A percentile compares a stretch with the other conserved stretches of the same genome.
Conservation (phyloP, 768 basidiomycete genomes). For the Naematelia encephala region DNA sequence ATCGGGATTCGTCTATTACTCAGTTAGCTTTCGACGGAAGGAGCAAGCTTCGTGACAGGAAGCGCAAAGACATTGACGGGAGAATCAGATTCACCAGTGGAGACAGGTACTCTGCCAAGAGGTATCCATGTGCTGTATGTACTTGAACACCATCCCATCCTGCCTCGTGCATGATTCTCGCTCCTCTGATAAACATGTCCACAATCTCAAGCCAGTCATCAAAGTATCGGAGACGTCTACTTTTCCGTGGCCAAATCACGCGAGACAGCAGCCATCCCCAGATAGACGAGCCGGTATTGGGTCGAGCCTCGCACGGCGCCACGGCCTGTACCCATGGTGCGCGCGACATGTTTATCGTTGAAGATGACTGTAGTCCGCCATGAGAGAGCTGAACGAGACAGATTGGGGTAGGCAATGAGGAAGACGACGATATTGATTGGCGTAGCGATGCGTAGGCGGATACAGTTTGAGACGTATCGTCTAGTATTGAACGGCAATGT, state of each 20-base stretch:
- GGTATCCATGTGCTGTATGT: slow-evolving; percentile 55
- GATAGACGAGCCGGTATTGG: slow-evolving; percentile 48
- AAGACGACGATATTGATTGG: background rate
- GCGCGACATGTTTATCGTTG: slow-evolving; percentile 66
- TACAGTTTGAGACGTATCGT: slow-evolving; percentile 10
- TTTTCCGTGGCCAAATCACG: slow-evolving; percentile 60
- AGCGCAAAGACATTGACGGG: too few species aligned
- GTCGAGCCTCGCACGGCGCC: slow-evolving; percentile 61
- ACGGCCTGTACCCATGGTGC: slow-evolving; percentile 60
- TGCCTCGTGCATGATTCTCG: slow-evolving; percentile 60
- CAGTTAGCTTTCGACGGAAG: slow-evolving; percentile 1
- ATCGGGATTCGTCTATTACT: slow-evolving; percentile 35
- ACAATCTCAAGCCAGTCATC: slow-evolving; percentile 66
- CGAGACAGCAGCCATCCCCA: slow-evolving; percentile 53
- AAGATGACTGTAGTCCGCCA: slow-evolving; percentile 70
- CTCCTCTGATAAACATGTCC: slow-evolving; percentile 64
- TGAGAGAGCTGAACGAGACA: slow-evolving; percentile 83
- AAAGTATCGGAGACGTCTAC: slow-evolving; percentile 55
- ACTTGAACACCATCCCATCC: slow-evolving; percentile 86
- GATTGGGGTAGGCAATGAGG: slow-evolving; percentile 18
- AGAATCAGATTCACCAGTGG: slow-evolving; percentile 39
- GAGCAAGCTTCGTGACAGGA: too few species aligned
- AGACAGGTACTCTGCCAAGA: slow-evolving; percentile 41
- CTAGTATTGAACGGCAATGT: slow-evolving; percentile 25
- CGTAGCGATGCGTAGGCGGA: slow-evolving; percentile 21